A percentile compares a stretch with the other conserved stretches of the same genome.
Conservation (phyloP, 2,329 filamentous ascomycete species). For the Hawksworthiomyces lignivorus region DNA sequence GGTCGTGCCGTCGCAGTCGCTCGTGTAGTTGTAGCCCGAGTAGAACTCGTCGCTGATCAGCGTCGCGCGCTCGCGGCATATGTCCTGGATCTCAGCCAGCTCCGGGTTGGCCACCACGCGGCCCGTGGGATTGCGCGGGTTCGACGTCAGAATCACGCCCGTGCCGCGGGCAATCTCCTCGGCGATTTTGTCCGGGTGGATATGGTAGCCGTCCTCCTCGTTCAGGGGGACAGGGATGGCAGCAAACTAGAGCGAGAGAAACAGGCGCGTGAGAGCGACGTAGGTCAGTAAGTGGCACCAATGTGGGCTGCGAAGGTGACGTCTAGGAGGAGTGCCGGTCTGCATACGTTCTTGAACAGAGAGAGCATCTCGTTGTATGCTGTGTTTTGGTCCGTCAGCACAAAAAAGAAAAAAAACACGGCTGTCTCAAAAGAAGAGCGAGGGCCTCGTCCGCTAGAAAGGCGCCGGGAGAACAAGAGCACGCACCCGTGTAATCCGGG, state of each 20-base stretch:
- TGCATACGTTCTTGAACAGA: conserved; percentile 77
- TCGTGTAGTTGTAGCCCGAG: conserved; percentile 91
- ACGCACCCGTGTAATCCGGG: conserved; percentile 74
- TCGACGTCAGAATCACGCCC: conserved; percentile 86
- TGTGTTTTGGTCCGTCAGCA: conserved; percentile 56
- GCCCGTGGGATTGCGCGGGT: conserved; percentile 90
- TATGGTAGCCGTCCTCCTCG: conserved; percentile 82
- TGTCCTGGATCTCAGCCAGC: conserved; percentile 82
- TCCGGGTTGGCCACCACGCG: conserved; percentile 79
- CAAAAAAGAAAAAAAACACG: background rate
- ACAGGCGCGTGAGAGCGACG: background rate
- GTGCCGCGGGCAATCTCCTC: conserved; percentile 83
- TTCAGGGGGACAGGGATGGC: conserved; percentile 79
- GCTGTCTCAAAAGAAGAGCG: background rate
- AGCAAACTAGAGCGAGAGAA: conserved; percentile 53
- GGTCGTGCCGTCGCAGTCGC: conserved; percentile 80
- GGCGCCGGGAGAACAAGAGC: too few relatives aligned
- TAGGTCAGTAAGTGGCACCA: too few relatives aligned
- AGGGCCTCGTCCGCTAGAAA: too few relatives aligned
- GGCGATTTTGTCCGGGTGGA: conserved; percentile 86
- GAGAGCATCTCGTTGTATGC: conserved; percentile 97
- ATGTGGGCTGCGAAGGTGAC: too few relatives aligned
- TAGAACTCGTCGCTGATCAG: conserved; percentile 97
- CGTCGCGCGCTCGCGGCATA: conserved; percentile 83
- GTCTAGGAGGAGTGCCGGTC: too few relatives aligned